These are phyloP conservation scores for Camellia japonica DNA, from an alignment of 148 eudicot species.

Conservation along the genomic window DNA sequence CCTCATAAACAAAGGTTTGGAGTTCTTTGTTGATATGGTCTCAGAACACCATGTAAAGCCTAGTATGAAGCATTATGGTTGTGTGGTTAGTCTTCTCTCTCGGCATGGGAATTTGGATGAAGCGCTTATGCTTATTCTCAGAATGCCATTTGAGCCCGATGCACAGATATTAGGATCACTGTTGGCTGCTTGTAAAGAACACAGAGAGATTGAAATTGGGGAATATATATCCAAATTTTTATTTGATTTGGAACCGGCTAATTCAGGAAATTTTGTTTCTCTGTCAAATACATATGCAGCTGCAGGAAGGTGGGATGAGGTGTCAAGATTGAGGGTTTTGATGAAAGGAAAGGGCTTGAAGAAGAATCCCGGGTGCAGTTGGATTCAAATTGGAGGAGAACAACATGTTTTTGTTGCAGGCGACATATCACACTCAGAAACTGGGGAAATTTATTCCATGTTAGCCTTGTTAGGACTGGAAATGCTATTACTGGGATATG, in stretches of 20 bases:
- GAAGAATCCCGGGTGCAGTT: constrained; percentile 52
- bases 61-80: constrained; percentile 41
- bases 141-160: constrained; percentile 34
- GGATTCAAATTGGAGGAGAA: constrained; percentile 43
- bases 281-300: constrained; percentile 43
- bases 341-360: constrained; percentile 35
- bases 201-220: constrained; percentile 33
- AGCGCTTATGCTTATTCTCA: constrained; percentile 28
- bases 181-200: constrained; percentile 40
- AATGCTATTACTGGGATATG: constrained; percentile 20
- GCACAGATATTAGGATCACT: constrained; percentile 33
- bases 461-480: constrained; percentile 33
- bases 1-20: constrained; percentile 32
- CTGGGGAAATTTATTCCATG: constrained; percentile 26
- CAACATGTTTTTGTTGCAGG: constrained; percentile 44
- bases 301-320: constrained; percentile 41
- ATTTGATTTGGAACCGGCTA: constrained; percentile 27
- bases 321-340: constrained; percentile 29
- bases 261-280: constrained; percentile 36
- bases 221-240: constrained; percentile 25
- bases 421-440: constrained; percentile 40
- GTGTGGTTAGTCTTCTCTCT: constrained; percentile 41
- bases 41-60: constrained; percentile 25
- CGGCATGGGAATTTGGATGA: constrained; percentile 37
- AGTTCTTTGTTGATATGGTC: constrained; percentile 33